Base-by-base conservation (phyloP, 2,329 filamentous ascomycete genomes). In the Colletotrichum cuscutae region DNA sequence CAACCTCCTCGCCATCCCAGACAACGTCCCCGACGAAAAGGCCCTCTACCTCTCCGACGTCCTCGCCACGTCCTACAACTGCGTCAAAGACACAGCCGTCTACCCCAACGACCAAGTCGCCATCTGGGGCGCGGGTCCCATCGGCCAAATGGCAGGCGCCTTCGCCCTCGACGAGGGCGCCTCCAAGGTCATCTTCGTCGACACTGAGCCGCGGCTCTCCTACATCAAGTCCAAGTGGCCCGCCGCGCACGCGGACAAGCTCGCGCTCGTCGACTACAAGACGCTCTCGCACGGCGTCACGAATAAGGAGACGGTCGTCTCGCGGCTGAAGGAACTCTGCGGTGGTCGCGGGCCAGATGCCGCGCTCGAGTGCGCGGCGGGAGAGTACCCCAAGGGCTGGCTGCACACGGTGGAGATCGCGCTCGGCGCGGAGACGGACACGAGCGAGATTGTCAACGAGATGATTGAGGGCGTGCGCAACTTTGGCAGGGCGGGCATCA, bases 81-180 rank as follows among this genome's bases (percentile, higher is more conserved):
- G 89, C 64, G 94, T 97, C 49, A 92, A 95, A 54, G 94, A 97
- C 78, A 97, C 94, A 0, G 92, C 90, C 1, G 92, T 97, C n/a
- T 91, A 94, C 74, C 86, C 92, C 42, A 90, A 89, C 13, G 94
- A 97, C 77, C 86, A 91, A 2, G 94, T 97, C 1, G 94, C 94
- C 42, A 91, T 97, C 73, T 97, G 94, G 74, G 95, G 94, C n/a
- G 94, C 92, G 0, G 95, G 95, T 0, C 95, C 94, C 0, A 94
- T 97, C 64, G 95, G 95, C 0, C 94, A 97, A 78, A 97, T 97
- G 93, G 89, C 88, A 2, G 93, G 92, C 1, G 86, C 94, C 65
- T 97, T 96, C 83, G 90, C 92, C 0, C 86, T 94, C 68, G 83
- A 90, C n/a, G 90, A 95, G 68, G 94, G 94, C 9, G 95, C 95